A percentile compares a stretch with the other conserved stretches of the same genome.
phyloP scores from a whole-genome alignment of 2,329 filamentous ascomycete species.

The Podosphaera aphanis region DNA sequence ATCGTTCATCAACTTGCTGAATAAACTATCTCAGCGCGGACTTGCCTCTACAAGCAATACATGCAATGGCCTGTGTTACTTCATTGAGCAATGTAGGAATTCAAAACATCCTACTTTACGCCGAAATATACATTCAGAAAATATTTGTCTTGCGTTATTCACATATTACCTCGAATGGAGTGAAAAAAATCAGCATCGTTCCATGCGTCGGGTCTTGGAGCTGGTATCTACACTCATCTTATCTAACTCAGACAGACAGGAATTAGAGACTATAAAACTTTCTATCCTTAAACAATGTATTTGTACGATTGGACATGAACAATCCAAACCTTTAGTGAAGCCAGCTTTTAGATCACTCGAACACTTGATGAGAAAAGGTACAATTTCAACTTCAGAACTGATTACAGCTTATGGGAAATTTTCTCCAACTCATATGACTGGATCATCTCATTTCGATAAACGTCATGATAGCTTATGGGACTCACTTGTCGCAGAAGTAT shows the following conservation, averaged over 20 bases:
- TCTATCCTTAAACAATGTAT: slow-evolving; percentile 28
- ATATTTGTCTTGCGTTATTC: slow-evolving; percentile 27
- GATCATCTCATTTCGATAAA: not conserved
- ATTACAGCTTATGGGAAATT: slow-evolving; percentile 4
- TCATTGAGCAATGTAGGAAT: slow-evolving; percentile 34
- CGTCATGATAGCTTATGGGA: slow-evolving; percentile 21
- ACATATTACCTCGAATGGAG: slow-evolving; percentile 44
- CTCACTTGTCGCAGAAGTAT: slow-evolving; percentile 23
- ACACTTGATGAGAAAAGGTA: slow-evolving; percentile 36
- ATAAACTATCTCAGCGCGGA: slow-evolving; percentile 22
- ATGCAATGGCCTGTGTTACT: slow-evolving; percentile 35
- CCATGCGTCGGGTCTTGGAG: slow-evolving; percentile 38
- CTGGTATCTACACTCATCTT: slow-evolving; percentile 27
- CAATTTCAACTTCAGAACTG: slow-evolving; percentile 20
- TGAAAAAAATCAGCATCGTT: slow-evolving; percentile 38
- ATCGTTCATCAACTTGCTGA: slow-evolving; percentile 8
- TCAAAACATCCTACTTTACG: slow-evolving; percentile 22
- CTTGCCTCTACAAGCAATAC: slow-evolving; percentile 32
- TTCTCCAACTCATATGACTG: not conserved
- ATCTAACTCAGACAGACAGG: slow-evolving; percentile 23
- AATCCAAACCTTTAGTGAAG: slow-evolving; percentile 40
- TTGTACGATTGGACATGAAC: slow-evolving; percentile 34
- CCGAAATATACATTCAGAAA: slow-evolving; percentile 27
- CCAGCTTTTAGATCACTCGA: slow-evolving; percentile 45
- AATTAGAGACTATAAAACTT: slow-evolving; percentile 22